Evolutionary conservation across 306 rosid species (phyloP).

Genomic region (Begonia masoniana): DNA sequence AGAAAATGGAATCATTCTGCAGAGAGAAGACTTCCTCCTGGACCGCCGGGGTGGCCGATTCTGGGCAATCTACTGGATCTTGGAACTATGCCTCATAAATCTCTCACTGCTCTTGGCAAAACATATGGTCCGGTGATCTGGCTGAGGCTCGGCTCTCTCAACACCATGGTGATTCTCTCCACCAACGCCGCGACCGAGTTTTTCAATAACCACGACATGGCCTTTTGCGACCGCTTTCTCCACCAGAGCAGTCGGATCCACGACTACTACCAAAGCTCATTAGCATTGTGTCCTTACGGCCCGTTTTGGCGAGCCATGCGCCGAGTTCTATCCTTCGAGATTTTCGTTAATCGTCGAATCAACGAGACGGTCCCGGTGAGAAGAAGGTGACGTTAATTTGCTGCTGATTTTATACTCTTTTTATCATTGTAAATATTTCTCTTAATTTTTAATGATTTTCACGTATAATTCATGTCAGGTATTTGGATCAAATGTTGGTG

Average conservation of each 20-base stretch:
- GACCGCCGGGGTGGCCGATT: conserved; percentile 58
- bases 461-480: conserved; percentile 6
- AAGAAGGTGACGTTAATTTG: conserved; percentile 7
- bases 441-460: too few relatives aligned
- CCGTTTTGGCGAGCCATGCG: conserved; percentile 51
- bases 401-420: too few relatives aligned
- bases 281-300: conserved; percentile 56
- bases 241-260: conserved; percentile 29
- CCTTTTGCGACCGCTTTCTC: conserved; percentile 38
- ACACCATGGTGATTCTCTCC: conserved; percentile 49
- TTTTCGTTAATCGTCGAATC: conserved; percentile 39
- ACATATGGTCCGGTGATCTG: conserved; percentile 35
- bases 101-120: conserved; percentile 18
- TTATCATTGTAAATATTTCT: too few relatives aligned
- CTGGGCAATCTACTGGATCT: conserved; percentile 62
- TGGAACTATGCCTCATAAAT: conserved; percentile 46
- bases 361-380: conserved; percentile 25
- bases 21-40: conserved; percentile 25
- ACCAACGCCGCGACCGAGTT: conserved; percentile 24
- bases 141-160: conserved; percentile 39
- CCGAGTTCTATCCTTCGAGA: conserved; percentile 37
- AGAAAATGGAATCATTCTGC: too few relatives aligned
- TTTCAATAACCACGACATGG: conserved; percentile 45
- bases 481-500: conserved; percentile 27
- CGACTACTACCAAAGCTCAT: conserved; percentile 36